phyloP scores from a whole-genome alignment of 2,329 filamentous ascomycete species.

The Plenodomus biglobosus region DNA sequence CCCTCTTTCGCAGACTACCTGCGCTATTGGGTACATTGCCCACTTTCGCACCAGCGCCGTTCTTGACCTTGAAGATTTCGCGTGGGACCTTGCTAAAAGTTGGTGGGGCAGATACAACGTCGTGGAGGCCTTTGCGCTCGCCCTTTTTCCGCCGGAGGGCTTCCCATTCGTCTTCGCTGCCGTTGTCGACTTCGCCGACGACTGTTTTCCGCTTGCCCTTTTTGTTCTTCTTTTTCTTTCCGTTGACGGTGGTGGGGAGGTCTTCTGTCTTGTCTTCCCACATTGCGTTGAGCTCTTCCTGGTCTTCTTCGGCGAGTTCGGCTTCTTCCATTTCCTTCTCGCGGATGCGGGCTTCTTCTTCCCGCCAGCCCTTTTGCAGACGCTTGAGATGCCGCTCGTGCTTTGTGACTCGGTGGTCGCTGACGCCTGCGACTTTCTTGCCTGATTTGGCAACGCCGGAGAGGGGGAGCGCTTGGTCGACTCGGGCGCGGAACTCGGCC shows the following conservation, averaged over 20 bases:
- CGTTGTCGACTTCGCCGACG: conserved; percentile 53
- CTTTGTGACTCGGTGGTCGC: conserved; percentile 68
- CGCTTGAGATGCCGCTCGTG: conserved; percentile 77
- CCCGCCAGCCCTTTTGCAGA: conserved; percentile 61
- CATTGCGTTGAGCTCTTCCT: conserved; percentile 63
- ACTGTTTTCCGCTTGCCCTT: conserved; percentile 55
- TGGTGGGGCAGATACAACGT: conserved; percentile 75
- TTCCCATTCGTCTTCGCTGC: conserved; percentile 76
- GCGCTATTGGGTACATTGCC: conserved; percentile 68
- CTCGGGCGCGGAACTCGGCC: conserved; percentile 77
- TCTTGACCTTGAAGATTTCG: conserved; percentile 66
- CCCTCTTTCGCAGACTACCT: conserved; percentile 70
- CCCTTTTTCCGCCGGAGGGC: conserved; percentile 60
- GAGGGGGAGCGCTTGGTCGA: conserved; percentile 81
- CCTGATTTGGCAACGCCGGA: conserved; percentile 64
- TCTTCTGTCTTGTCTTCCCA: conserved; percentile 66
- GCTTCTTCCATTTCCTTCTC: conserved; percentile 78
- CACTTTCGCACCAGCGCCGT: conserved; percentile 66
- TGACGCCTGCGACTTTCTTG: conserved; percentile 65
- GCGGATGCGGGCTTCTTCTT: conserved; percentile 58
- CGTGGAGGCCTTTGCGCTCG: conserved; percentile 59
- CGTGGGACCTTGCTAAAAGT: conserved; percentile 64
- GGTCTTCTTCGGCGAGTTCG: conserved; percentile 64
- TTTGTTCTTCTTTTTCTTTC: conserved; percentile 54
- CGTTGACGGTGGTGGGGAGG: conserved; percentile 56